Evolutionary conservation across 805 yeast genomes (phyloP), one percentile per base, ranked within the genome.

Genomic region (Candida incommunis): DNA sequence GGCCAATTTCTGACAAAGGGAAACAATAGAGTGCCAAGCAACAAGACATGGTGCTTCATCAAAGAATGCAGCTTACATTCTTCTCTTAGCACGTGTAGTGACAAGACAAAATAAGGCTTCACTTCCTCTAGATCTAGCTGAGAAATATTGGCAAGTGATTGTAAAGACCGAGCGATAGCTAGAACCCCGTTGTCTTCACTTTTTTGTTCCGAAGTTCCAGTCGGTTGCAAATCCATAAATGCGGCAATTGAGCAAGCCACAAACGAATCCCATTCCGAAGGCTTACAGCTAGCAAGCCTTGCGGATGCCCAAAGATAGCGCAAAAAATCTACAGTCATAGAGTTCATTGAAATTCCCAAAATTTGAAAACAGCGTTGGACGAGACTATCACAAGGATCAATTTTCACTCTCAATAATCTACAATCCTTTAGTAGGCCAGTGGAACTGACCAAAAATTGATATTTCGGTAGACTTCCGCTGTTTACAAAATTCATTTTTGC

Each of bases 11-110:
- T 52, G 0, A 80, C 70, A 13, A 83, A 56, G 51, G 80, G 81
- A 0, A 78, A 65, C n/a, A 87, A 59, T 21, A 87, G 58, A 1
- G 63, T 22, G 0, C 81, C 76, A 23, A 88, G 53, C 25, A 61
- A 61, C 2, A 63, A 52, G 11, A 69, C 62, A 5, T 64, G 58
- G 0, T 53, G 45, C 2, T 55, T 45, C 3, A 70, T 65, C 22
- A 76, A 61, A 1, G 74, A 61, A 52, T 82, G 77, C 24, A 90
- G 64, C 43, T 72, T 70, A 41, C 71, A 59, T 48, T 90, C 96
- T 58, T 90, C 96, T 45, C 87, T 65, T 2, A 85, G 63, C 31
- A 87, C 55, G 62, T 88, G 96, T 41, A 90, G 61, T 0, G 87
- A 75, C 22, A 82, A 61, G 0, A 78, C 69, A 9, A 84, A 75